Percentiles rank a stretch among this genome's conserved stretches.
Conservation (phyloP, 352 stramenopile genomes). For the Aphanomyces euteiches region DNA sequence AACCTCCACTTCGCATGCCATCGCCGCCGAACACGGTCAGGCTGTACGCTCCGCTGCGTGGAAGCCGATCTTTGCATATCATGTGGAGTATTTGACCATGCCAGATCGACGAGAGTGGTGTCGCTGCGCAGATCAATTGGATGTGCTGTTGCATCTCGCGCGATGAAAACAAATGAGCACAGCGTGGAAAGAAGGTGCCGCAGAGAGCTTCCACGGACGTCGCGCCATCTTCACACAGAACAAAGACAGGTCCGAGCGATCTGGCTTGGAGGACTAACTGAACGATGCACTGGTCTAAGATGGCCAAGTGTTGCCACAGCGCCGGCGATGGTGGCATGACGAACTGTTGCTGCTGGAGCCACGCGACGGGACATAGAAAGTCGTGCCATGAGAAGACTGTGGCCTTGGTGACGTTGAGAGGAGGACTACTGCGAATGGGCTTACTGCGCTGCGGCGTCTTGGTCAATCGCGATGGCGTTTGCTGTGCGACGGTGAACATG, state of each 20-base stretch:
- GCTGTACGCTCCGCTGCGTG: background rate
- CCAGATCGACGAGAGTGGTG: conserved; percentile 1
- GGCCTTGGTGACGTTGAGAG: background rate
- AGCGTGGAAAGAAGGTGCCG: conserved; percentile 13
- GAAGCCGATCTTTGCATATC: background rate
- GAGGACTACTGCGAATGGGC: background rate
- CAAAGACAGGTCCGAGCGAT: conserved; percentile 17
- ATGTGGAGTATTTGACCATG: conserved; percentile 25
- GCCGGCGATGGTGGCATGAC: background rate
- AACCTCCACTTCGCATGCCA: background rate
- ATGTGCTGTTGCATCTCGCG: conserved; percentile 3
- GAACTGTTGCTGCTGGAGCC: background rate
- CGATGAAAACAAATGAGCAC: conserved; percentile 11
- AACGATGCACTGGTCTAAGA: conserved; percentile 18
- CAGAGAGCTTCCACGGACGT: conserved; percentile 26
- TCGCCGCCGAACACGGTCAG: background rate
- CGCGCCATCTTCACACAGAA: conserved; percentile 21
- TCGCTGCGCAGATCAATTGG: conserved; percentile 24
- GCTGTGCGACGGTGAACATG: too few species aligned
- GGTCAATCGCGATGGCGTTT: too few species aligned
- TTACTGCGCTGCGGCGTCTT: background rate
- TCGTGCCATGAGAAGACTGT: conserved; percentile 26
- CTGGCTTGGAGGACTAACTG: conserved; percentile 10
- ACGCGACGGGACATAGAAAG: conserved; percentile 21
- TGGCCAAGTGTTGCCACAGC: background rate